Evolutionary conservation across 2,329 filamentous ascomycete genomes (phyloP), one percentile per base, ranked within the genome.

Genomic region (Cladophialophora carrionii): DNA sequence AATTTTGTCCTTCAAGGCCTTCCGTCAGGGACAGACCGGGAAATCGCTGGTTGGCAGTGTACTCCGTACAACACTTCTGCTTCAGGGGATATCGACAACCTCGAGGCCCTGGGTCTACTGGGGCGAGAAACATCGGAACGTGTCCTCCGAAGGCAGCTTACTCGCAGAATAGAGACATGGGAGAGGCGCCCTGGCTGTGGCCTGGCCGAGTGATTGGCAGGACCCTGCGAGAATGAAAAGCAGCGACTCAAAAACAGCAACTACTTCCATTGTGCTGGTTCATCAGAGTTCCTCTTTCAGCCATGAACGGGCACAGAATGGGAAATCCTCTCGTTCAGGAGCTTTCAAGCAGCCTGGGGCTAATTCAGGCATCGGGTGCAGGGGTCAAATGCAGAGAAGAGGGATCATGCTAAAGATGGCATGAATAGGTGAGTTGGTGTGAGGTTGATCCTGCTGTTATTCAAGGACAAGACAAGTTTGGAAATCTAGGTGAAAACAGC

Each of bases 191-290:
- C 7, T 51, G 22, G 17, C 10, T 10, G 51, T 17, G 26, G 14
- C 46, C 14, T 41, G 1, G 14, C 5, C 14, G 12, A 2, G 20
- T 52, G 48, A 52, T 52, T 54, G 31, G 32, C 34, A 29, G 22
- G 24, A 5, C 26, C 29, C 31, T 46, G 31, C 3, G 20, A 46
- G 12, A 17, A 12, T 24, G 54, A 43, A 57, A 57, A 57, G 54
- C 54, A 57, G 54, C 54, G 26, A 57, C 20, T 26, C 32, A 24
- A 57, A 57, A 57, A 57, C 54, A 43, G 54, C 54, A 43, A 57
- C n/a, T 4, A 14, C 29, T n/a, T 4, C 8, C 54, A 41, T 12
- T 26, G 32, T 48, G 58, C 22, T 48, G 58, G 31, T 31, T 24
- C 58, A 61, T 55, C 22, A 54, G 6, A 43, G 5, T 46, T 26